Evolutionary conservation across 768 basidiomycete species (phyloP).

Genomic region (Megacollybia marginata): DNA sequence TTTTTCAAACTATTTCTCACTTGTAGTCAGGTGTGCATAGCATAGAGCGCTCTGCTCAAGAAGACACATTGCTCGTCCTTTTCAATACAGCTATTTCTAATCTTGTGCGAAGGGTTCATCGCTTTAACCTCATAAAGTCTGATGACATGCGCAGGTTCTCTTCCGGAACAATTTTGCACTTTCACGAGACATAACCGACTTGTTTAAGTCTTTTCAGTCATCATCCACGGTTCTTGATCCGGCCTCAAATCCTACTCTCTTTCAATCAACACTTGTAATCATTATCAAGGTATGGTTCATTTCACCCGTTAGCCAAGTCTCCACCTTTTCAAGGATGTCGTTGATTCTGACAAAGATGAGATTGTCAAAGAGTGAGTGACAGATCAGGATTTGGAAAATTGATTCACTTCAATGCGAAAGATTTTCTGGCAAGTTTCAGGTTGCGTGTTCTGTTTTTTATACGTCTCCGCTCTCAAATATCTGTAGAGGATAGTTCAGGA

Average conservation of each 20-base stretch:
- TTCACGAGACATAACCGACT: constrained; percentile 49
- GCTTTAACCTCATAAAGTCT: background rate
- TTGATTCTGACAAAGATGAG: constrained; percentile 52
- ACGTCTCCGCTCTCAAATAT: background rate
- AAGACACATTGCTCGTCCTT: constrained; percentile 54
- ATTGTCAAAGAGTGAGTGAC: constrained; percentile 47
- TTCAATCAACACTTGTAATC: constrained; percentile 51
- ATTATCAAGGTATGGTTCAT: constrained; percentile 46
- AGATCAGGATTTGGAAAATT: background rate
- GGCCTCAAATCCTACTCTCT: constrained; percentile 46
- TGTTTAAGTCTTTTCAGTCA: constrained; percentile 57
- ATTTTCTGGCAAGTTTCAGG: constrained; percentile 46
- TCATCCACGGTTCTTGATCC: constrained; percentile 55
- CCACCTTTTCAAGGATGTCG: constrained; percentile 39
- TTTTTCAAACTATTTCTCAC: background rate
- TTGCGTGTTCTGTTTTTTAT: background rate
- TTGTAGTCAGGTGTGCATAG: constrained; percentile 43
- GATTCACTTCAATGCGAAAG: constrained; percentile 18
- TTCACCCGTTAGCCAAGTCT: background rate
- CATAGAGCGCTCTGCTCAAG: constrained; percentile 56
- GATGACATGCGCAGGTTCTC: constrained; percentile 33
- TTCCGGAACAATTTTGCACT: constrained; percentile 63
- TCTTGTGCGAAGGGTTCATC: constrained; percentile 28
- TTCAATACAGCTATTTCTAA: constrained; percentile 65
- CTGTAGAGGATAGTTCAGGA: constrained; percentile 49